These are phyloP conservation scores for Aspergillus transmontanensis DNA, from an alignment of 2,329 filamentous ascomycete genomes.

Conservation along the genomic window DNA sequence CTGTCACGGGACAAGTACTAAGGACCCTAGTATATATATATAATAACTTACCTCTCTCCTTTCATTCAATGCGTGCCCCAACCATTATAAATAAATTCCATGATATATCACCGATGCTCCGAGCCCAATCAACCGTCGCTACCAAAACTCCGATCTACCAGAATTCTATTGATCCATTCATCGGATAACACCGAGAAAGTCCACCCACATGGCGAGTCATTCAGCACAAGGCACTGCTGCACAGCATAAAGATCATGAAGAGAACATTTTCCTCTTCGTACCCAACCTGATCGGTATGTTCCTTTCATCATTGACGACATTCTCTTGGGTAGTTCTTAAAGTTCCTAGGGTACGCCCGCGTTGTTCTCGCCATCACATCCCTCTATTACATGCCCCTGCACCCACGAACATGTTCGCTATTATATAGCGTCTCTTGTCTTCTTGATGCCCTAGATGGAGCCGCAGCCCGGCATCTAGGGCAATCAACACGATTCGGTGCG, in stretches of 20 bases:
- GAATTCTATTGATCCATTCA: too few relatives aligned
- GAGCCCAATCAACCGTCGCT: too few relatives aligned
- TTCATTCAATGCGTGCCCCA: too few relatives aligned
- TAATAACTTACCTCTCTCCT: neutral
- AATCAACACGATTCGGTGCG: slow-evolving; percentile 89
- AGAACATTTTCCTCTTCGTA: slow-evolving; percentile 78
- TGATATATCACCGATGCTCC: too few relatives aligned
- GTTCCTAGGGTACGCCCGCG: slow-evolving; percentile 68
- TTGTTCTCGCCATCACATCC: slow-evolving; percentile 78
- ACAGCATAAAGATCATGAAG: slow-evolving; percentile 28
- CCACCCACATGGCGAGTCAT: neutral
- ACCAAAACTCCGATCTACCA: too few relatives aligned
- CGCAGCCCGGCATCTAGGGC: slow-evolving; percentile 78
- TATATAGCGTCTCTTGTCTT: slow-evolving; percentile 85
- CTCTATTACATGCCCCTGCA: slow-evolving; percentile 98
- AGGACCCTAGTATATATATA: neutral
- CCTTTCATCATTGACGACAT: neutral
- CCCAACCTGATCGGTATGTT: slow-evolving; percentile 72
- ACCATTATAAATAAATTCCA: too few relatives aligned
- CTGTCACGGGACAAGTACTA: neutral
- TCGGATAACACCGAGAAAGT: neutral
- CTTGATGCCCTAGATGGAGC: slow-evolving; percentile 91
- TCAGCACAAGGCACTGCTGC: neutral
- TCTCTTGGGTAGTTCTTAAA: neutral
- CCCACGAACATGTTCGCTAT: slow-evolving; percentile 81